Conservation (phyloP, 345 rosid genomes). For the Xanthoceras sorbifolium region DNA sequence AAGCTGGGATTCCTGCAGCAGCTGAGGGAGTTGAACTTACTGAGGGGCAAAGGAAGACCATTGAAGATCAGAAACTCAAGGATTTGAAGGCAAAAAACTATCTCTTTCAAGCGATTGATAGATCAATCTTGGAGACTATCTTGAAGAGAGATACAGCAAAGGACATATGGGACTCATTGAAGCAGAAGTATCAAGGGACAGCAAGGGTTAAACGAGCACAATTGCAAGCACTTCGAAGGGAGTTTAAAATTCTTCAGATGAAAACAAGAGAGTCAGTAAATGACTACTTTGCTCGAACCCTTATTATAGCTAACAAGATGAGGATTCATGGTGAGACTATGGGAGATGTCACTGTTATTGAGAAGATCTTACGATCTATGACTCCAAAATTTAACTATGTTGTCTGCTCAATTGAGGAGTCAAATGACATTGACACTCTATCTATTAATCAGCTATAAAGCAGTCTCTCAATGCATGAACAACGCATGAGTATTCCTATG, state of each 20-base stretch:
- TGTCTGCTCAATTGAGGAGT: too few species aligned
- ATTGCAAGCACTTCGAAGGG: constrained; percentile 6
- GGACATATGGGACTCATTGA: constrained; percentile 16
- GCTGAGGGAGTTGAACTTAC: not conserved
- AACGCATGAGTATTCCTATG: not conserved
- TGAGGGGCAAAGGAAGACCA: not conserved
- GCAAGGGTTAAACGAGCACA: not conserved
- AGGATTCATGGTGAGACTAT: constrained; percentile 1
- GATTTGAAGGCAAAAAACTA: constrained; percentile 21
- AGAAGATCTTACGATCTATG: constrained; percentile 6
- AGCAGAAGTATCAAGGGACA: constrained; percentile 13
- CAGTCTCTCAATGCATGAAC: not conserved
- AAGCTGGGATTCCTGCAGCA: not conserved
- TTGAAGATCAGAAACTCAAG: not conserved
- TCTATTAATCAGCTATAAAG: not conserved
- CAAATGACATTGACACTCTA: not conserved
- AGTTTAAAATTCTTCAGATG: constrained; percentile 6
- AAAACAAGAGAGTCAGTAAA: constrained; percentile 3
- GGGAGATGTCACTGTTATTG: not conserved
- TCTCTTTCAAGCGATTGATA: constrained; percentile 12
- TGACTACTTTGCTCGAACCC: constrained; percentile 9
- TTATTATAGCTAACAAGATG: constrained; percentile 7
- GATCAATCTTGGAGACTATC: constrained; percentile 14
- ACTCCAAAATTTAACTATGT: not conserved
- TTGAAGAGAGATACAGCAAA: not conserved